A percentile compares a stretch with the other conserved stretches of the same genome.
Conservation (phyloP, 768 basidiomycete species). For the Leccinellum rugosiceps region DNA sequence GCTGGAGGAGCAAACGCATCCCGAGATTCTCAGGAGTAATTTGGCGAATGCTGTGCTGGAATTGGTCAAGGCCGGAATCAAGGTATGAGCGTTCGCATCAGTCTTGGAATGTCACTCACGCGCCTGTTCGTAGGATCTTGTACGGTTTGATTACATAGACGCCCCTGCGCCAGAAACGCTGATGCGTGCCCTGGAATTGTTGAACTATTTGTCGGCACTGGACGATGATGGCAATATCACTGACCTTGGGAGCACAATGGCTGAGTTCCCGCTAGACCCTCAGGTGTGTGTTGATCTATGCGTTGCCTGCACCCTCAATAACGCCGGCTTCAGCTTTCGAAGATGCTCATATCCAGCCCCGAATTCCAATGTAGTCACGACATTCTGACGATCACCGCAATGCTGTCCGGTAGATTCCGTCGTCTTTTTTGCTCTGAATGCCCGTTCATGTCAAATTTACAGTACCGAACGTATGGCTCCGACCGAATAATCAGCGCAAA, state of each 20-base stretch:
- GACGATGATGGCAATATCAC: slow-evolving; percentile 95
- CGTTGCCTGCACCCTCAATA: neutral
- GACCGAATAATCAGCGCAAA: slow-evolving; percentile 82
- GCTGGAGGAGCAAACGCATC: slow-evolving; percentile 95
- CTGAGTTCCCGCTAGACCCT: slow-evolving; percentile 98
- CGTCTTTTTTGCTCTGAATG: neutral
- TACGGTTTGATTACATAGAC: slow-evolving; percentile 85
- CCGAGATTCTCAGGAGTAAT: slow-evolving; percentile 93
- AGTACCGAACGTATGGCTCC: slow-evolving; percentile 90
- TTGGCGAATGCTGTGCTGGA: slow-evolving; percentile 91
- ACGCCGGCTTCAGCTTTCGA: slow-evolving; percentile 54
- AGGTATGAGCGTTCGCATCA: slow-evolving; percentile 40
- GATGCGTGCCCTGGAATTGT: slow-evolving; percentile 92
- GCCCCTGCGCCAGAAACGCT: slow-evolving; percentile 94
- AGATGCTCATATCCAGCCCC: slow-evolving; percentile 90
- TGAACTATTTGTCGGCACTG: slow-evolving; percentile 89
- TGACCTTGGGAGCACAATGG: slow-evolving; percentile 85
- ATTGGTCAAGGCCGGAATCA: slow-evolving; percentile 90
- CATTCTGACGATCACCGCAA: slow-evolving; percentile 90
- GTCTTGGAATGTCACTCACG: neutral
- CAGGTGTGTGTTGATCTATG: slow-evolving; percentile 51
- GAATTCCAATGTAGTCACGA: slow-evolving; percentile 97
- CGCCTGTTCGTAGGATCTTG: slow-evolving; percentile 55
- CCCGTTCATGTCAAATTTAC: neutral
- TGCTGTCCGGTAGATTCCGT: slow-evolving; percentile 76